Conservation (phyloP, 495 filamentous ascomycete genomes). For the Friedmanniomyces simplex region DNA sequence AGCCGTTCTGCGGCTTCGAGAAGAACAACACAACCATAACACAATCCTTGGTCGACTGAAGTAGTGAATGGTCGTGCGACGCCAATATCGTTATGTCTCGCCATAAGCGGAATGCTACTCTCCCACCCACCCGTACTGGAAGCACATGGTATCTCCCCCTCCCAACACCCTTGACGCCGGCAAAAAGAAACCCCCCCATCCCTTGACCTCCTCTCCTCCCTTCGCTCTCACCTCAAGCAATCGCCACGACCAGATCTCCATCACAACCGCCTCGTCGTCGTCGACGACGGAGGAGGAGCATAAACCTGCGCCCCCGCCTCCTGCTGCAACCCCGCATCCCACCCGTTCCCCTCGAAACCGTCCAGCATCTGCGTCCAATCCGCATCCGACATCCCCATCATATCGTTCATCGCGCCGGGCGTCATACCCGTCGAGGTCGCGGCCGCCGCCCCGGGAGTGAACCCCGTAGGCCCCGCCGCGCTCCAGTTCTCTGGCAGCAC, state of each 20-base stretch:
- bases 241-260: no score
- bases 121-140: no score
- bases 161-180: neutral
- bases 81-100: no score
- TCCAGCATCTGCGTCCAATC: constrained; percentile 7
- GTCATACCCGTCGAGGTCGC: constrained; percentile 8
- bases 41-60: no score
- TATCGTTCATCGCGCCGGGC: constrained; percentile 6
- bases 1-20: no score
- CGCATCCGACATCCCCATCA: constrained; percentile 12
- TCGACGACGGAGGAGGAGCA: neutral
- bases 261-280: neutral
- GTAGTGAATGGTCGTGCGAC: no score
- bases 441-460: neutral
- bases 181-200: no score
- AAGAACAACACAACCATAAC: no score
- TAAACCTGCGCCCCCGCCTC: neutral
- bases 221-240: no score
- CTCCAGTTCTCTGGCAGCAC: constrained; percentile 6
- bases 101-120: no score
- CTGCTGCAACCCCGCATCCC: neutral
- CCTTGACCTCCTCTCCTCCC: no score
- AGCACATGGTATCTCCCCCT: neutral
- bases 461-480: neutral
- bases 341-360: neutral